Evolutionary conservation across 257 asterid genomes (phyloP), one percentile per base, ranked within the genome.

Genomic region (Euphrasia confusa): DNA sequence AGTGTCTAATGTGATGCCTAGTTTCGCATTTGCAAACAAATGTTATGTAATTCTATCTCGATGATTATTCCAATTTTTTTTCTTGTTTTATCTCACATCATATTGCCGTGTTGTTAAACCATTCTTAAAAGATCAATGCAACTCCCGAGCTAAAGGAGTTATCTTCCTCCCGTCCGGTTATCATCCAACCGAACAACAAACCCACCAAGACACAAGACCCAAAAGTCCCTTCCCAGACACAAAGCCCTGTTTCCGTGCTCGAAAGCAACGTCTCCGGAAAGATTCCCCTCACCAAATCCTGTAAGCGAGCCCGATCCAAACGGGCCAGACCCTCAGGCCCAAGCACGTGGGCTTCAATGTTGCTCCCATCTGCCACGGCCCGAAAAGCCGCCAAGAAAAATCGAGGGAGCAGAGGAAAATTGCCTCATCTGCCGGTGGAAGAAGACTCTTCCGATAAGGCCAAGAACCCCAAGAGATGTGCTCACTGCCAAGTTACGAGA

Each of bases 241-340:
- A 76, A 50, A 86, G 95, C 78, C 90, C 94, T 1, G 79, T 79
- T 40, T 87, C 95, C 15, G 88, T 89, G 65, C 92, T 89, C 28
- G 97, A 89, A 71, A 80, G 42, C 9, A 37, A 8, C 42, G 10
- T 2, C 42, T 37, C 72, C 18, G 76, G 78, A 37, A 86, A 83
- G 65, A 65, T 66, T 54, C 48, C 60, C 68, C 67, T 73, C n/a
- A 62, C 65, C 64, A 82, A 72, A 70, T 68, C 83, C 49, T 71
- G 62, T 10, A 76, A 86, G 53, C 95, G 86, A 60, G 45, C 81
- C 21, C 80, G 95, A 60, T 79, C 94, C 72, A 84, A 81, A 80
- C 82, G 95, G 27, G 71, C 82, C 0, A 75, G 91, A 52, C 78
- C 92, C 24, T 71, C 86, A 0, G 75, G 78, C 15, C 27, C 56